Evolutionary conservation across 1,139 yeast genomes (phyloP).

Genomic region (Scheffersomyces segobiensis): DNA sequence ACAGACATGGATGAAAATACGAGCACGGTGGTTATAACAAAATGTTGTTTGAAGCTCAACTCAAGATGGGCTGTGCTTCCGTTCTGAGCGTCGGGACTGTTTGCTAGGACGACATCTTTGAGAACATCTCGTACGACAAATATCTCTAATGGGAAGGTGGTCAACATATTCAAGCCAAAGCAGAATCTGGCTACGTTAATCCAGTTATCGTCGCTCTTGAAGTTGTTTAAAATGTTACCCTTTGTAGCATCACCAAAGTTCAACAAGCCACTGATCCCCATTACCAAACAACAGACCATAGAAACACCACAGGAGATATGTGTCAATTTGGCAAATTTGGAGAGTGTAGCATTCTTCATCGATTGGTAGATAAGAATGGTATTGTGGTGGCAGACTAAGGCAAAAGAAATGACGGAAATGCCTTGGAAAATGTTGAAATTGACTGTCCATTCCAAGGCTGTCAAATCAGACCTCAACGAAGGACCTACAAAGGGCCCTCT

Average conservation of each 20-base stretch:
- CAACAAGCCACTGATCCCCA: slow-evolving; percentile 80
- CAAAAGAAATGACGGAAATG: slow-evolving; percentile 86
- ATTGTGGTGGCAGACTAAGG: slow-evolving; percentile 93
- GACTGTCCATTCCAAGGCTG: slow-evolving; percentile 51
- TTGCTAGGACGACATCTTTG: slow-evolving; percentile 54
- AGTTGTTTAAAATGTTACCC: slow-evolving; percentile 86
- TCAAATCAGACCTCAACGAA: slow-evolving; percentile 48
- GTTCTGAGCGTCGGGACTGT: slow-evolving; percentile 6
- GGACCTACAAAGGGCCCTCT: slow-evolving; percentile 67
- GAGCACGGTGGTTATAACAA: slow-evolving; percentile 64
- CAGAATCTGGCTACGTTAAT: slow-evolving; percentile 87
- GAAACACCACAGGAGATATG: slow-evolving; percentile 84
- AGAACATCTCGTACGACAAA: slow-evolving; percentile 88
- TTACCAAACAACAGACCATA: slow-evolving; percentile 71
- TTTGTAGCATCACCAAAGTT: slow-evolving; percentile 77
- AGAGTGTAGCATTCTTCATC: slow-evolving; percentile 70
- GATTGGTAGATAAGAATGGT: slow-evolving; percentile 88
- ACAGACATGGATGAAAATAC: slow-evolving; percentile 74
- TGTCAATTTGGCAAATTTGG: slow-evolving; percentile 72
- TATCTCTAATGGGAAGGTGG: slow-evolving; percentile 88
- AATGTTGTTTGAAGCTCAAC: slow-evolving; percentile 52
- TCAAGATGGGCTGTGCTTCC: slow-evolving; percentile 40
- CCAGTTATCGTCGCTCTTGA: slow-evolving; percentile 68
- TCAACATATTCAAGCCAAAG: slow-evolving; percentile 91
- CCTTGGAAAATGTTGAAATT: slow-evolving; percentile 80